Base-by-base conservation (phyloP, 139 green algal genomes). In the Eudorina sp. region DNA sequence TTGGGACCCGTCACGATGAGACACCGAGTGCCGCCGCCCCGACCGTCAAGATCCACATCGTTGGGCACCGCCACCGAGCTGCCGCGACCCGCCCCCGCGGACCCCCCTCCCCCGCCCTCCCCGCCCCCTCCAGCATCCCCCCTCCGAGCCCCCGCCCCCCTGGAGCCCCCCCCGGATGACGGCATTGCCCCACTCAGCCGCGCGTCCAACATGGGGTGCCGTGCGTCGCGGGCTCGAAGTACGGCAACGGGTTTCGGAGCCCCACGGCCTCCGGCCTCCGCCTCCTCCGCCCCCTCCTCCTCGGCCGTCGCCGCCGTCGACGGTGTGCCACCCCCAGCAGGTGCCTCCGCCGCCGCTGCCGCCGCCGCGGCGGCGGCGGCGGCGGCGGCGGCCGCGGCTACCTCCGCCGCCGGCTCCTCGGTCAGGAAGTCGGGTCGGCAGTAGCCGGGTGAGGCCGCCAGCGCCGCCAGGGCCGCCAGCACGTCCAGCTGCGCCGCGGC, bases 141-240 rank as follows among this genome's bases (percentile, higher is more conserved):
- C 16, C 70, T 53, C 3, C 89, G 85, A 23, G 90, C 82, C 89
- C 97, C 97, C n/a, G n/a, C n/a, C n/a, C n/a, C n/a, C n/a, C n/a
- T n/a, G n/a, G n/a, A n/a, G n/a, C n/a, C n/a, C n/a, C n/a, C n/a
- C n/a, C n/a, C n/a, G n/a, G n/a, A n/a, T 25, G 92, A 90, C 48
- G 97, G 93, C 14, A 81, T 46, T 3, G 27, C 88, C 13, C 88
- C 91, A 38, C 29, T 36, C 77, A 97, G 68, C 23, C 92, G 41
- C 31, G 93, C 86, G 64, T 99, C 97, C 68, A 98, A 85, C 86
- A 98, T 93, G 3, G 97, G 97, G 87, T 99, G 95, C 7, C 95
- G 88, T 0, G 94, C 94, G 38, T 69, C 87, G 9, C 43, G 18
- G 6, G 98, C 92, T 25, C 86, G 25, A 83, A 97, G 72, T 87